phyloP scores from a whole-genome alignment of 1,284 basidiomycete species.

The Sporisorium iseilematis-ciliati region DNA sequence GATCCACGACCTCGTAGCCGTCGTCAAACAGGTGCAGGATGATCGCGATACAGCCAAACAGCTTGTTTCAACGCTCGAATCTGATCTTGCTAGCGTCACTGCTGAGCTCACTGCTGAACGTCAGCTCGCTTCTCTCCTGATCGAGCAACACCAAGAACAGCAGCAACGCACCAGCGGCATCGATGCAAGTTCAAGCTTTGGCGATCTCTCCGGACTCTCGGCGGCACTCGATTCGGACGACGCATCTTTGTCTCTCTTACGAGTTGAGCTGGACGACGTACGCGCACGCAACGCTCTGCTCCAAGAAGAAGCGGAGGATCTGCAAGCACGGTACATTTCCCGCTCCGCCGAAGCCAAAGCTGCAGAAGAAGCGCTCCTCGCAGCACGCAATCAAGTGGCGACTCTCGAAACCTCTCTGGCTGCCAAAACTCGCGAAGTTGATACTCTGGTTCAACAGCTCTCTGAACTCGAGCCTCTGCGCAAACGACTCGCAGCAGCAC shows the following conservation, averaged over 20 bases:
- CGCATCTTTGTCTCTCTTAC: conserved; percentile 1
- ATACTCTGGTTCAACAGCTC: conserved; percentile 18
- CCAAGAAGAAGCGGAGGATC: conserved; percentile 23
- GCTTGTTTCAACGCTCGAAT: conserved; percentile 18
- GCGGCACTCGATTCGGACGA: conserved; percentile 20
- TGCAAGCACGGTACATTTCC: conserved; percentile 13
- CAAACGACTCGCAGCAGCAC: conserved; percentile 20
- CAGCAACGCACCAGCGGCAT: conserved; percentile 9
- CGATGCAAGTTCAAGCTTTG: conserved; percentile 12
- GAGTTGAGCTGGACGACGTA: conserved; percentile 20
- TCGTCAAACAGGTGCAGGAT: conserved; percentile 48
- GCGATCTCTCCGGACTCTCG: conserved; percentile 14
- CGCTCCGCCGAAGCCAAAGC: conserved; percentile 30
- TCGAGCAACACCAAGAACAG: conserved; percentile 27
- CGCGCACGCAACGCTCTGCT: conserved; percentile 22
- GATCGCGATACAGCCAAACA: conserved; percentile 42
- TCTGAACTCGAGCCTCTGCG: conserved; percentile 31
- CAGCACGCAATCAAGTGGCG: conserved; percentile 19
- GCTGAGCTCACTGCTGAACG: conserved; percentile 34
- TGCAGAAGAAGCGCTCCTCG: conserved; percentile 28
- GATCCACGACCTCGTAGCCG: conserved; percentile 43
- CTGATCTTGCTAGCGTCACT: conserved; percentile 28
- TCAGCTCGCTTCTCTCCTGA: conserved; percentile 16
- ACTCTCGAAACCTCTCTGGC: conserved; percentile 26
- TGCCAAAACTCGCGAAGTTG: conserved; percentile 33